phyloP scores from a whole-genome alignment of 352 stramenopile genomes.

The Globisporangium radiosum region DNA sequence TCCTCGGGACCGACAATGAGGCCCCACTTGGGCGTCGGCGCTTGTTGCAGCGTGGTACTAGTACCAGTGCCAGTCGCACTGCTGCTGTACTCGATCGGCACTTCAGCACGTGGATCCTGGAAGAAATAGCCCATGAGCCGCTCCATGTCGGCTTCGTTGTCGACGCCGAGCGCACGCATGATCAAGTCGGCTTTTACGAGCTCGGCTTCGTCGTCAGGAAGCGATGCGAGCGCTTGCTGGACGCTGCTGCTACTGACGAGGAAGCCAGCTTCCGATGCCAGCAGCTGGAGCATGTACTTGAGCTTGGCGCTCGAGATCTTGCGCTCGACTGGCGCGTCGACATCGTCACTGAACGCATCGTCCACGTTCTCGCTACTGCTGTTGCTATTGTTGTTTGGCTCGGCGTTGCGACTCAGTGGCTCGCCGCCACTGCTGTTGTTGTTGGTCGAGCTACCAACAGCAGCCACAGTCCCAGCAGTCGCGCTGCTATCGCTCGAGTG shows the following conservation, averaged over 20 bases:
- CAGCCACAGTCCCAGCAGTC: neutral
- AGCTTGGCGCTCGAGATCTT: constrained; percentile 80
- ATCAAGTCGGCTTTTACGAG: constrained; percentile 86
- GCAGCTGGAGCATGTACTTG: constrained; percentile 85
- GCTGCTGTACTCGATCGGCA: constrained; percentile 25
- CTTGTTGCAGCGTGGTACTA: constrained; percentile 4
- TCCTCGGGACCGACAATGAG: constrained; percentile 78
- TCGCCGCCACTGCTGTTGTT: constrained; percentile 13
- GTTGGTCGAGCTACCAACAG: constrained; percentile 4
- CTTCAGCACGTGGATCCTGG: constrained; percentile 53
- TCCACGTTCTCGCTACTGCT: constrained; percentile 6
- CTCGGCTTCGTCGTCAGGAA: constrained; percentile 70
- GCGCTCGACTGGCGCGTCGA: constrained; percentile 32
- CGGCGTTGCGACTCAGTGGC: neutral
- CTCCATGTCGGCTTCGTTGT: constrained; percentile 84
- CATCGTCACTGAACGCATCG: constrained; percentile 41
- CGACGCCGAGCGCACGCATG: constrained; percentile 77
- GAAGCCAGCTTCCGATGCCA: constrained; percentile 84
- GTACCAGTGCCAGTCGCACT: neutral
- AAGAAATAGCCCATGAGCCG: constrained; percentile 77
- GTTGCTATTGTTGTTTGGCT: constrained; percentile 1
- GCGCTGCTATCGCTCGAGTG: neutral
- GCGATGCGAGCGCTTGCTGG: constrained; percentile 66
- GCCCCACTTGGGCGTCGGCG: constrained; percentile 38
- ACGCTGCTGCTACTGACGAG: constrained; percentile 74